A percentile compares a stretch with the other conserved stretches of the same genome.
These are phyloP conservation scores for Vitis hybrid DNA, from an alignment of 177 flowering plant species.

Conservation along the genomic window DNA sequence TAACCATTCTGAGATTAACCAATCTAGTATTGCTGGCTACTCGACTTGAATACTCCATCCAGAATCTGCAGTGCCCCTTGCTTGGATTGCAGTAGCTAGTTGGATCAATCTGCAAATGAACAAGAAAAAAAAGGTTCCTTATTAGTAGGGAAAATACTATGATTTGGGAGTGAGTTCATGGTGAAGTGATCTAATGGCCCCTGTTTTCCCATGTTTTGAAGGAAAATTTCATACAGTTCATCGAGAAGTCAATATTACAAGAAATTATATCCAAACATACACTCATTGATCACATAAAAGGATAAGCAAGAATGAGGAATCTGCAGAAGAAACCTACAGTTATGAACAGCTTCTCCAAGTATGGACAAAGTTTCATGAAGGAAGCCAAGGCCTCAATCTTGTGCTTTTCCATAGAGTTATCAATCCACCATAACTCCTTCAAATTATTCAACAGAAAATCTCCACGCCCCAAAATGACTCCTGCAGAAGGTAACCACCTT, in stretches of 20 bases:
- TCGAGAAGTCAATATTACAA: neutral
- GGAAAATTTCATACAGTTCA: neutral
- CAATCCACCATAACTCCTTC: conserved; percentile 19
- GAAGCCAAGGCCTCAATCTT: neutral
- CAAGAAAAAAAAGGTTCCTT: no score
- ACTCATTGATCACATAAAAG: neutral
- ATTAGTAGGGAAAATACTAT: neutral
- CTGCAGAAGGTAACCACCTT: no score
- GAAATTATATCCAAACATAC: neutral
- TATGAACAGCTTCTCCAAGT: conserved; percentile 15
- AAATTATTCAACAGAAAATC: conserved; percentile 1
- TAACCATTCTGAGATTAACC: conserved; percentile 8
- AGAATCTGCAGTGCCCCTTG: neutral
- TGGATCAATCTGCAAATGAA: conserved; percentile 8
- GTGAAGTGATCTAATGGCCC: neutral
- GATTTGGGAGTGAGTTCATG: neutral
- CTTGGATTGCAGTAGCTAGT: neutral
- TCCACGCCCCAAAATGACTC: neutral
- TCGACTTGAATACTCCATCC: conserved; percentile 8
- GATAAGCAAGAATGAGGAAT: neutral
- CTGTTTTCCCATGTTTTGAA: no score
- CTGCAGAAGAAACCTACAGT: conserved; percentile 4
- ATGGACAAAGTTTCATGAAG: conserved; percentile 15
- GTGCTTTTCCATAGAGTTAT: neutral
- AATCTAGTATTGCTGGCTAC: neutral